Evolutionary conservation across 2,329 filamentous ascomycete genomes (phyloP).

Genomic region (Nigrospora sphaerica): DNA sequence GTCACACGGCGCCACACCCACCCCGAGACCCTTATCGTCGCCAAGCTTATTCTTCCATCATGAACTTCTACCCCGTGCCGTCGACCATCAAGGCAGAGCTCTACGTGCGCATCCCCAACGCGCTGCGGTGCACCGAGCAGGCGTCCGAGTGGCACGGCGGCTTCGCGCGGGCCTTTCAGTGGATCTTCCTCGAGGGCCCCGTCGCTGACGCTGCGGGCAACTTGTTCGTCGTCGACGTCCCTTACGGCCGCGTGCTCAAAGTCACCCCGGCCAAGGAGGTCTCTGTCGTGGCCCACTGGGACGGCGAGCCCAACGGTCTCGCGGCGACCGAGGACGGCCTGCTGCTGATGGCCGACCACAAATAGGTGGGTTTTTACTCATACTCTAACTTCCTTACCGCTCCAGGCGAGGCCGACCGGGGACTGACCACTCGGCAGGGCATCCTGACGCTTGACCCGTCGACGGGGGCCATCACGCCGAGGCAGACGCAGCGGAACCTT

Average conservation of each 20-base stretch:
- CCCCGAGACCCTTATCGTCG: too few species aligned
- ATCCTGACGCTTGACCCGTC: conserved; percentile 27
- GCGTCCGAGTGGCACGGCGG: conserved; percentile 31
- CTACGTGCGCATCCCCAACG: conserved; percentile 26
- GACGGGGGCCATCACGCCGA: conserved; percentile 16
- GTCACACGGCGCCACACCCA: too few species aligned
- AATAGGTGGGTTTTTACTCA: conserved; percentile 26
- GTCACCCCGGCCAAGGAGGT: conserved; percentile 21
- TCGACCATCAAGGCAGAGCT: conserved; percentile 25
- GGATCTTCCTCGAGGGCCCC: conserved; percentile 33
- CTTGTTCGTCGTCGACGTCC: conserved; percentile 30
- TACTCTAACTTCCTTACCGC: too few species aligned
- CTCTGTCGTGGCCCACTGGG: conserved; percentile 23
- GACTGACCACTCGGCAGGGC: too few species aligned
- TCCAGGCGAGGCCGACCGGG: too few species aligned
- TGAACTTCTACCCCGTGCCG: conserved; percentile 28
- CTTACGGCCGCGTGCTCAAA: conserved; percentile 29
- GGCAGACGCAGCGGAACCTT: conserved; percentile 27
- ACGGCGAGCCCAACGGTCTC: conserved; percentile 33
- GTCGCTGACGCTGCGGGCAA: conserved; percentile 21
- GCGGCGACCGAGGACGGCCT: conserved; percentile 23
- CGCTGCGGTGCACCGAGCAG: conserved; percentile 21
- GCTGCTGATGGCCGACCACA: conserved; percentile 31
- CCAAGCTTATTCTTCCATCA: too few species aligned
- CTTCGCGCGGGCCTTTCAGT: conserved; percentile 22